Percentiles rank a stretch among this genome's conserved stretches.
phyloP scores from a whole-genome alignment of 2,329 filamentous ascomycete species.

The Canariomyces notabilis region DNA sequence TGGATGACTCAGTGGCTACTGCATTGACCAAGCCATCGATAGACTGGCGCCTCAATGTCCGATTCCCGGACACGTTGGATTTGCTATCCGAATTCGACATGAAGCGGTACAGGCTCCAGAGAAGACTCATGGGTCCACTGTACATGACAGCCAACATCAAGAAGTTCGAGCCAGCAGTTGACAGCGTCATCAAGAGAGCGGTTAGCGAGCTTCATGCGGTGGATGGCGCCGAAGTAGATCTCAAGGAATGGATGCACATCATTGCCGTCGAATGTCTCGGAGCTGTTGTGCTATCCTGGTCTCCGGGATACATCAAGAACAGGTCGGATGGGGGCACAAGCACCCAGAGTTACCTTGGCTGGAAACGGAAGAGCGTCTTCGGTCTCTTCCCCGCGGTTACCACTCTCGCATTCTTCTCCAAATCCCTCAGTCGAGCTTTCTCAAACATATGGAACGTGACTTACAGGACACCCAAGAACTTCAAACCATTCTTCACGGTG shows the following conservation, averaged over 20 bases:
- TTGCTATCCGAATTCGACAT: conserved; percentile 46
- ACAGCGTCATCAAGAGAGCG: conserved; percentile 35
- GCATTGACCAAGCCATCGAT: conserved; percentile 39
- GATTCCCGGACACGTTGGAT: conserved; percentile 44
- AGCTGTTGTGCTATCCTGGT: conserved; percentile 48
- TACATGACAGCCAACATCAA: conserved; percentile 41
- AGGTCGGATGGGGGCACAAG: conserved; percentile 44
- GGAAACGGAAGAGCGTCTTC: conserved; percentile 49
- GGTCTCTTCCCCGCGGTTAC: conserved; percentile 43
- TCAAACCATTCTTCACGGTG: conserved; percentile 47
- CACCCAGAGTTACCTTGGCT: conserved; percentile 44
- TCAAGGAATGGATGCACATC: conserved; percentile 55
- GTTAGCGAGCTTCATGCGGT: conserved; percentile 35
- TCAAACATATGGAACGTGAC: conserved; percentile 41
- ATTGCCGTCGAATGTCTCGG: conserved; percentile 48
- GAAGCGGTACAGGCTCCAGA: conserved; percentile 43
- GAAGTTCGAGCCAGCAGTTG: conserved; percentile 38
- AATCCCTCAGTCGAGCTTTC: conserved; percentile 35
- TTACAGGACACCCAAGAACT: conserved; percentile 39
- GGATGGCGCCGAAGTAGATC: conserved; percentile 38
- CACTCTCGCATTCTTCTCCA: conserved; percentile 36
- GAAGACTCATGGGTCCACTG: conserved; percentile 44
- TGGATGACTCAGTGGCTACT: conserved; percentile 47
- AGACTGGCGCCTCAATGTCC: conserved; percentile 33
- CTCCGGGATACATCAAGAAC: conserved; percentile 41